phyloP scores from a whole-genome alignment of 2,329 filamentous ascomycete genomes.

The Chrysosporium queenslandicum region DNA sequence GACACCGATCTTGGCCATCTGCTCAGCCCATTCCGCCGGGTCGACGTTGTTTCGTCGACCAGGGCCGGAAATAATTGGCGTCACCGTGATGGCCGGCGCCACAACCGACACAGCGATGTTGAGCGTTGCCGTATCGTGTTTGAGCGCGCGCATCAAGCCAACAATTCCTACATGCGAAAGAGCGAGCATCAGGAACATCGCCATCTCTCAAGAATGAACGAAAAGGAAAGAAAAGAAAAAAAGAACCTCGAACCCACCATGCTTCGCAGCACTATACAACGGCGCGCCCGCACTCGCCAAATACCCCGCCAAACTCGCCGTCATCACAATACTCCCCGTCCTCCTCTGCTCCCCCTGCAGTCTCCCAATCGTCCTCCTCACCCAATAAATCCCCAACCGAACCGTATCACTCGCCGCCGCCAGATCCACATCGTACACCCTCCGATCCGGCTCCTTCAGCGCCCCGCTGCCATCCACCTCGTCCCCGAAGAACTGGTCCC shows the following conservation, averaged over 20 bases:
- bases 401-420: slow-evolving; percentile 40
- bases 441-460: slow-evolving; percentile 39
- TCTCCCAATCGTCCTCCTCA: slow-evolving; percentile 34
- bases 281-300: slow-evolving; percentile 40
- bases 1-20: slow-evolving; percentile 38
- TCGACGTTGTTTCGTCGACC: slow-evolving; percentile 24
- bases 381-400: slow-evolving; percentile 41
- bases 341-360: neutral
- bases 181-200: too few species aligned
- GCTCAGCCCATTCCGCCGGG: slow-evolving; percentile 34
- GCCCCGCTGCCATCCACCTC: slow-evolving; percentile 33
- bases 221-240: neutral
- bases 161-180: too few species aligned
- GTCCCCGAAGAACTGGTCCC: slow-evolving; percentile 43
- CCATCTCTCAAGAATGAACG: too few species aligned
- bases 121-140: slow-evolving; percentile 40
- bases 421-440: slow-evolving; percentile 40
- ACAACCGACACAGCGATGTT: slow-evolving; percentile 40
- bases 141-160: slow-evolving; percentile 42
- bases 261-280: slow-evolving; percentile 43
- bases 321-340: slow-evolving; percentile 38
- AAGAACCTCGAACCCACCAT: slow-evolving; percentile 33
- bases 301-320: slow-evolving; percentile 43
- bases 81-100: slow-evolving; percentile 42
- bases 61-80: slow-evolving; percentile 34